phyloP scores from a whole-genome alignment of 371 early-diverging fungal species.

The Mucor racemosus region DNA sequence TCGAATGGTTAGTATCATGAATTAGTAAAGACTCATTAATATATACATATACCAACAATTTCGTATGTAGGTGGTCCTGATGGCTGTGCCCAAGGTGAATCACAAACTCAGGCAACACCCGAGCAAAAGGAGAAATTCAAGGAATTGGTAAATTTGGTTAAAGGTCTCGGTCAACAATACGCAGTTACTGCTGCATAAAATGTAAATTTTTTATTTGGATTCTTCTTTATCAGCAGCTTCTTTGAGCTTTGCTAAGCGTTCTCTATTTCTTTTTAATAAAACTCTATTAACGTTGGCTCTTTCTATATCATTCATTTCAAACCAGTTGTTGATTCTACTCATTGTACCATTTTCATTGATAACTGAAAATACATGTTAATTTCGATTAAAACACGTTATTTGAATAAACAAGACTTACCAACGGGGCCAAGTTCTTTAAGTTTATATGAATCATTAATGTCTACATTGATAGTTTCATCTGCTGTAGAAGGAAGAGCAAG shows the following conservation, averaged over 20 bases:
- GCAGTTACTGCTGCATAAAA: slow-evolving; percentile 26
- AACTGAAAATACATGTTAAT: slow-evolving; percentile 30
- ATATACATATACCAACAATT: neutral
- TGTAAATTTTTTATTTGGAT: neutral
- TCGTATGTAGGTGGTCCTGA: slow-evolving; percentile 44
- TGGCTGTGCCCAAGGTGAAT: slow-evolving; percentile 39
- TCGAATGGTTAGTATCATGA: slow-evolving; percentile 38
- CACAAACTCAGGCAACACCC: slow-evolving; percentile 34
- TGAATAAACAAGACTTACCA: slow-evolving; percentile 34
- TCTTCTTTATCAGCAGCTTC: slow-evolving; percentile 22
- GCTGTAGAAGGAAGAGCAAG: slow-evolving; percentile 60
- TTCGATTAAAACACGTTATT: neutral
- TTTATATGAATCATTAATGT: slow-evolving; percentile 56
- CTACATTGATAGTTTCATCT: slow-evolving; percentile 47
- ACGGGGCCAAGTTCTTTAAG: slow-evolving; percentile 61
- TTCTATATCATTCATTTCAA: slow-evolving; percentile 72
- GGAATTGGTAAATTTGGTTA: slow-evolving; percentile 34
- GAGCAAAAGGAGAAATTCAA: slow-evolving; percentile 47
- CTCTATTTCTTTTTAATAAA: slow-evolving; percentile 67
- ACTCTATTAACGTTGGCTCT: slow-evolving; percentile 66
- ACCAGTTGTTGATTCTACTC: slow-evolving; percentile 77
- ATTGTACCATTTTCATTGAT: slow-evolving; percentile 73
- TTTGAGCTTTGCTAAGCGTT: slow-evolving; percentile 54
- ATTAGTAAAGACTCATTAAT: neutral
- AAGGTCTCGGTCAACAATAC: slow-evolving; percentile 30